Conservation (phyloP, 2,329 filamentous ascomycete genomes). For the Lasiodiplodia sp. region DNA sequence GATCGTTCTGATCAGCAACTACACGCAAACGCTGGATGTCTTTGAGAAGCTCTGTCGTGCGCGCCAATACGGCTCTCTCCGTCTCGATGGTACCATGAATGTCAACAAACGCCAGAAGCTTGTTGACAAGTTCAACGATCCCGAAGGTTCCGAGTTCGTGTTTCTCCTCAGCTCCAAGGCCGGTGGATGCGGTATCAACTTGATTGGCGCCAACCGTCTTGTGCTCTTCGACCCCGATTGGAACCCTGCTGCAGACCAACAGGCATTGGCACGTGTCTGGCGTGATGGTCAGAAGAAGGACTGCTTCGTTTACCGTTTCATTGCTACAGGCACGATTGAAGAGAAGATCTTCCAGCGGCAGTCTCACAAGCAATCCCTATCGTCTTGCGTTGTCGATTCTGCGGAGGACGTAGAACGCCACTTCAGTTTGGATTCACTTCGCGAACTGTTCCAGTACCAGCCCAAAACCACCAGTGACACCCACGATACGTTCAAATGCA, state of each 20-base stretch:
- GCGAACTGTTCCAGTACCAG: slow-evolving; percentile 94
- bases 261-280: slow-evolving; percentile 96
- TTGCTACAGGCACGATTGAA: slow-evolving; percentile 95
- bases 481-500: slow-evolving; percentile 98
- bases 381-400: slow-evolving; percentile 93
- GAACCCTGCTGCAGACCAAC: slow-evolving; percentile 98
- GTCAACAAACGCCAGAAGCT: slow-evolving; percentile 97
- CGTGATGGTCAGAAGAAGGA: slow-evolving; percentile 99
- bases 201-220: slow-evolving; percentile 92
- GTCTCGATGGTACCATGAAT: slow-evolving; percentile 96
- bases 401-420: slow-evolving; percentile 97
- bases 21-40: slow-evolving; percentile 93
- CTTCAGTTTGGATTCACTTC: slow-evolving; percentile 87
- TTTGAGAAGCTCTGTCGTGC: slow-evolving; percentile 90
- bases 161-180: slow-evolving; percentile 98
- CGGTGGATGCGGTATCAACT: slow-evolving; percentile 93
- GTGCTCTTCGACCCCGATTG: slow-evolving; percentile 94
- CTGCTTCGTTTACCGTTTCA: slow-evolving; percentile 99
- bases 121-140: slow-evolving; percentile 97
- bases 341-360: slow-evolving; percentile 99
- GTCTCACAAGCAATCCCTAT: slow-evolving; percentile 96
- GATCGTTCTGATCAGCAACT: slow-evolving; percentile 98
- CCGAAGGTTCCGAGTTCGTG: slow-evolving; percentile 86
- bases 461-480: slow-evolving; percentile 87
- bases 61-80: slow-evolving; percentile 82